phyloP scores from a whole-genome alignment of 2,329 filamentous ascomycete genomes.

The Periglandula ipomoeae region DNA sequence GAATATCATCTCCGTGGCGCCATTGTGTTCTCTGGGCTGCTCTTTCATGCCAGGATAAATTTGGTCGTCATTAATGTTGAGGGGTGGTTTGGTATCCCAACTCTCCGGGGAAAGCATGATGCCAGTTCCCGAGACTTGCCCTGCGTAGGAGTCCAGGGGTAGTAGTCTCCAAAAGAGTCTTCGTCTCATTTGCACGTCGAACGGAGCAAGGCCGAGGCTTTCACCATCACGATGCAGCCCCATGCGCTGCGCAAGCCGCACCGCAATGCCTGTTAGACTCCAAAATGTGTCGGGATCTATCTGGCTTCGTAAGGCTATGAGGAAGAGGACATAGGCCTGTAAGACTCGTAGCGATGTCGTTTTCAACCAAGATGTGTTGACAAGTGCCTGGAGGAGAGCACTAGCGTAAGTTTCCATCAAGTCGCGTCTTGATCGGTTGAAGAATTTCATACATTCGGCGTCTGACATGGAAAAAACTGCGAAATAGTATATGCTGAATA shows the following conservation, averaged over 20 bases:
- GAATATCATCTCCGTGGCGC: conserved; percentile 27
- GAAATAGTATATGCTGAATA: conserved; percentile 35
- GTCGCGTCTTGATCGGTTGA: conserved; percentile 25
- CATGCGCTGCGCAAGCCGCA: conserved; percentile 44
- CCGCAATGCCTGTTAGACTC: conserved; percentile 37
- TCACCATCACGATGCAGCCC: conserved; percentile 40
- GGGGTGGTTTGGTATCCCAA: conserved; percentile 23
- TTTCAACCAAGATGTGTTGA: conserved; percentile 39
- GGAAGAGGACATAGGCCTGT: conserved; percentile 41
- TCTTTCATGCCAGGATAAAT: conserved; percentile 27
- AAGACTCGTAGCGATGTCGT: conserved; percentile 43
- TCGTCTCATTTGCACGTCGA: conserved; percentile 45
- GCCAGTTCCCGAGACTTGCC: conserved; percentile 18
- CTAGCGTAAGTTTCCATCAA: conserved; percentile 28
- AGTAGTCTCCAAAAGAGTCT: conserved; percentile 46
- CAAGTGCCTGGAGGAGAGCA: conserved; percentile 37
- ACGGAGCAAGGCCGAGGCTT: conserved; percentile 23
- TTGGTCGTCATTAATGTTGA: conserved; percentile 30
- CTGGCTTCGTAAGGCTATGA: conserved; percentile 27
- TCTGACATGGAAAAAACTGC: conserved; percentile 31
- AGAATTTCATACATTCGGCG: conserved; percentile 27
- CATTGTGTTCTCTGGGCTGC: conserved; percentile 16
- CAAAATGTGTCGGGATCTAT: conserved; percentile 40
- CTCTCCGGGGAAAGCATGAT: conserved; percentile 12
- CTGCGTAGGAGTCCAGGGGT: conserved; percentile 23